Base-by-base conservation (phyloP, 108 stramenopile genomes). In the Thalassiosira profunda region DNA sequence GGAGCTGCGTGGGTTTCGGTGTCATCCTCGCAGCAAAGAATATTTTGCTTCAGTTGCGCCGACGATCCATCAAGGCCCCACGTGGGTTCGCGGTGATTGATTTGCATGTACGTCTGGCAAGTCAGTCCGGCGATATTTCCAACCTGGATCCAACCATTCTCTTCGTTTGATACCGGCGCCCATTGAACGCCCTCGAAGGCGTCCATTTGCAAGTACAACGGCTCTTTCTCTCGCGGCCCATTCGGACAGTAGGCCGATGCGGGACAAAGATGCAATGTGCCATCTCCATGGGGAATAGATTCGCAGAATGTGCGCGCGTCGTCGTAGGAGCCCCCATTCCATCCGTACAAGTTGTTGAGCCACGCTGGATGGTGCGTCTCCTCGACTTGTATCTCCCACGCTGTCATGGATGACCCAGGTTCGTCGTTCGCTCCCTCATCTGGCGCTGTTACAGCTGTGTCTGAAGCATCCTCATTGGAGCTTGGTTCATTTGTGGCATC, bases 11-110 rank as follows among this genome's bases (percentile, higher is more conserved):
- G n/a, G n/a, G n/a, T n/a, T n/a, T n/a, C n/a, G n/a, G n/a, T n/a
- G n/a, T n/a, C n/a, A n/a, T n/a, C n/a, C n/a, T 52, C 33, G 34
- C 76, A 77, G 25, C 76, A 77, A 35, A 77, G 67, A 52, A 77
- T 53, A 42, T 77, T 56, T 34, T 69, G 44, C 42, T 69, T 68
- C 18, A 63, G 25, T 28, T 63, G 54, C 15, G 43, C 33, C 15
- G 42, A 40, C n/a, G 76, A 77, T 18, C 76, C 76, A 49, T 77
- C 67, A n/a, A 77, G 20, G 17, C 76, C 76, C 67, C 67, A 77
- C 4, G 3, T 12, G n/a, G 76, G 76, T 38, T 63, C 34, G 26
- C 57, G 52, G 18, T 69, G 54, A 40, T 68, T 46, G 15, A 77
- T 57, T 52, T 70, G 43, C 31, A 28, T 38, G 25, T 77, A 67